A percentile compares a stretch with the other conserved stretches of the same genome.
Conservation (phyloP, 495 filamentous ascomycete species). For the Hyaloscypha variabilis region DNA sequence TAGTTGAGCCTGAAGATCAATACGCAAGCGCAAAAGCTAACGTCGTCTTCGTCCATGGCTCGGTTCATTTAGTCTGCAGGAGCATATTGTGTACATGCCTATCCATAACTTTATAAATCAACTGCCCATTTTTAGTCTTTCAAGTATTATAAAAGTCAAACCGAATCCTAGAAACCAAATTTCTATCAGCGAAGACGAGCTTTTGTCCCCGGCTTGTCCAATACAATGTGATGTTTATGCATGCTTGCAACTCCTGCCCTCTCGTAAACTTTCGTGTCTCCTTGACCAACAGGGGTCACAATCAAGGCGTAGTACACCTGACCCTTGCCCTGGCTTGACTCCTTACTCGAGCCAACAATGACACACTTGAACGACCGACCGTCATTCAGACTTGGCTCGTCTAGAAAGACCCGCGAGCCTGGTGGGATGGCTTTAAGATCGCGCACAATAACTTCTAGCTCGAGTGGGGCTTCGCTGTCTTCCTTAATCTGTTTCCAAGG, state of each 20-base stretch:
- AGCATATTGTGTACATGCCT: too few species aligned
- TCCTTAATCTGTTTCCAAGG: background rate
- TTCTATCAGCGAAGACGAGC: conserved; percentile 5
- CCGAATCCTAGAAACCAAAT: too few species aligned
- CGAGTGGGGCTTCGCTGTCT: conserved; percentile 1
- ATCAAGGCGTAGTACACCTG: background rate
- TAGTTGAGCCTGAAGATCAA: too few species aligned
- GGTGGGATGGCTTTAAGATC: background rate
- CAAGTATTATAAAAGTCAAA: too few species aligned
- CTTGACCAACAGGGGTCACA: background rate
- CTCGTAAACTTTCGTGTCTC: conserved; percentile 1
- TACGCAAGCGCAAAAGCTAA: too few species aligned
- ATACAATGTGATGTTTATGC: conserved; percentile 8
- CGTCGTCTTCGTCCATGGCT: too few species aligned
- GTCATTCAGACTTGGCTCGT: background rate
- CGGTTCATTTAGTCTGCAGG: too few species aligned
- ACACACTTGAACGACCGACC: conserved; percentile 4
- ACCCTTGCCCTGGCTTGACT: conserved; percentile 3
- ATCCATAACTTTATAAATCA: too few species aligned
- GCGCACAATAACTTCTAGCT: conserved; percentile 7
- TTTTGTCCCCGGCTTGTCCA: conserved; percentile 2
- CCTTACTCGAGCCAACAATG: conserved; percentile 10
- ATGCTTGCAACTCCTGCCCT: conserved; percentile 11
- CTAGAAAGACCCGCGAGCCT: background rate
- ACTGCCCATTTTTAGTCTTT: too few species aligned